Evolutionary conservation across 1,284 basidiomycete species (phyloP), one percentile per base, ranked within the genome.

Genomic region (Cystobasidiaceae sp.): DNA sequence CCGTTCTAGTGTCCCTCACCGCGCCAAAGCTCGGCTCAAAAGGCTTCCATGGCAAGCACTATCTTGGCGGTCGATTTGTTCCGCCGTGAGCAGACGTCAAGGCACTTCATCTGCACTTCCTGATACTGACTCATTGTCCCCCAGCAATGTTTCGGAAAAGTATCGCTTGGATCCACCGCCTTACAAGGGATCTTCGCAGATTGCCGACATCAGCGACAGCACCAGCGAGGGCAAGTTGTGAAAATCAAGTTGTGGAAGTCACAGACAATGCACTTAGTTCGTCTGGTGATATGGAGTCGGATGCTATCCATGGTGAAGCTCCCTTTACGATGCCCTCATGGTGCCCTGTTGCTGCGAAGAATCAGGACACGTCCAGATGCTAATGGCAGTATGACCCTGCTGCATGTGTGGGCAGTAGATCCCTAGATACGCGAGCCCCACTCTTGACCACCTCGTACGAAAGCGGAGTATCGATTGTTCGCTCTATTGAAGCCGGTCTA

Each of bases 61-160:
- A 91, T 76, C 81, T 97, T 1, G 93, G 92, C 2, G 96, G 94
- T 0, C 81, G 94, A 56, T 98, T 98, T 75, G 82, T 97, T 17
- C 85, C 90, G 9, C 87, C 82, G 90, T 93, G 71, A 71, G 84
- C 78, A 6, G n/a, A 21, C 34, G 32, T n/a, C 19, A 15, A 8
- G n/a, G n/a, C 7, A 28, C 41, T n/a, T 34, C 51, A 28, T 15
- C 21, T 44, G 21, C 2, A 5, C 3, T 4, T 6, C 19, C 50
- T 28, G 32, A 9, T 32, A 34, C 41, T 67, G 44, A n/a, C n/a
- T 58, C 65, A 13, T 34, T 3, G 28, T 19, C 30, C 57, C 48
- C 44, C 69, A 89, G 90, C 72, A 73, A 79, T 11, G 71, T 93
- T 71, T 87, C 84, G 51, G 81, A 87, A 70, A 88, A 85, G 74